A percentile compares a stretch with the other conserved stretches of the same genome.
Evolutionary conservation across 2,329 filamentous ascomycete species (phyloP).

Genomic region (Coniella vitis): DNA sequence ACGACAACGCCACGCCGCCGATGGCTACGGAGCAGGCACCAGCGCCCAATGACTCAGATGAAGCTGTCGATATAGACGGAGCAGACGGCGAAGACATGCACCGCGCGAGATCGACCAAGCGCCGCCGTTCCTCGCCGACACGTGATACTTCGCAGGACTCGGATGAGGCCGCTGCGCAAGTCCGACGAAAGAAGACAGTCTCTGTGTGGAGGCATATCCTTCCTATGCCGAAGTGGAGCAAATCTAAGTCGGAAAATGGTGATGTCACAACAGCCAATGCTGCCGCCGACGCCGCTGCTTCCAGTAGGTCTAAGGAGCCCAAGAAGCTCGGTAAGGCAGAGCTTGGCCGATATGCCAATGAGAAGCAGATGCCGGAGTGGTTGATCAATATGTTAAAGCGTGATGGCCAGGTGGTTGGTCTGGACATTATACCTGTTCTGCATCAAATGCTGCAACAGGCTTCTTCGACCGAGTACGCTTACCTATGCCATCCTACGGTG

Average conservation of each 20-base stretch:
- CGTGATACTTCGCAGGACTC: constrained; percentile 7
- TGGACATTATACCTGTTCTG: constrained; percentile 57
- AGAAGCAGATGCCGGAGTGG: constrained; percentile 68
- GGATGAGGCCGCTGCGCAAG: constrained; percentile 5
- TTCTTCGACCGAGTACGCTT: constrained; percentile 58
- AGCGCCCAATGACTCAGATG: not conserved
- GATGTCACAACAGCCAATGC: not conserved
- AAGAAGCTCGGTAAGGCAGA: constrained; percentile 44
- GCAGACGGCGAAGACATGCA: not conserved
- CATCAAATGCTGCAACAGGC: constrained; percentile 59
- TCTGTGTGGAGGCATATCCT: constrained; percentile 14
- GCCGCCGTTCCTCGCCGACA: constrained; percentile 1
- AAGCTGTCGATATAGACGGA: not conserved
- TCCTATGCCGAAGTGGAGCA: constrained; percentile 12
- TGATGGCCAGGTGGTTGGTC: constrained; percentile 47
- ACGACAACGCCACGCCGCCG: constrained; percentile 23
- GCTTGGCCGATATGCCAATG: constrained; percentile 65
- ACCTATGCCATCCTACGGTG: constrained; percentile 69
- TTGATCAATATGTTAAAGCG: constrained; percentile 55
- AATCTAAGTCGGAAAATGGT: constrained; percentile 6
- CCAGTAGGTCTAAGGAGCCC: constrained; percentile 7
- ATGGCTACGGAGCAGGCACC: constrained; percentile 1
- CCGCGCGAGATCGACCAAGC: constrained; percentile 3
- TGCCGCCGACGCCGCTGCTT: not conserved
- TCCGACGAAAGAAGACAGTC: constrained; percentile 12